A percentile compares a stretch with the other conserved stretches of the same genome.
Conservation (phyloP, 352 stramenopile species). For the Pythium oligandrum region DNA sequence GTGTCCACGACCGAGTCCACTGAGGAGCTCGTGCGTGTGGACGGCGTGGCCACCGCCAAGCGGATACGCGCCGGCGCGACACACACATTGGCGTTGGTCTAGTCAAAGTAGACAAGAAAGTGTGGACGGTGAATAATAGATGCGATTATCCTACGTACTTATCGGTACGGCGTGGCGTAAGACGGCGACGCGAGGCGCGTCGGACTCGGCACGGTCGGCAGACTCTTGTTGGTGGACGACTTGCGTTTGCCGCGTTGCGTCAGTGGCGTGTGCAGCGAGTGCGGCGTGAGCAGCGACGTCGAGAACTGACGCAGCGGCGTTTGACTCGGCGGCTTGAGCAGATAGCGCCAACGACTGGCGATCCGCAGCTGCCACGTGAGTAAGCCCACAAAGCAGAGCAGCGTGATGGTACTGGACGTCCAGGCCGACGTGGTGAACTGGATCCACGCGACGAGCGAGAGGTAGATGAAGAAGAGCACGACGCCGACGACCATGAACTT, state of each 20-base stretch:
- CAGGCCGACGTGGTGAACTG: slow-evolving; percentile 50
- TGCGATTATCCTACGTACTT: too few species aligned
- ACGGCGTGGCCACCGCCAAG: not conserved
- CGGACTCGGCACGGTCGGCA: slow-evolving; percentile 1
- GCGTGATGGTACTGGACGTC: slow-evolving; percentile 36
- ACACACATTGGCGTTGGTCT: slow-evolving; percentile 12
- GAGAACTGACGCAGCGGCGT: slow-evolving; percentile 4
- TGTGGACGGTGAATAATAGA: not conserved
- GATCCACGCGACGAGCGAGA: slow-evolving; percentile 58
- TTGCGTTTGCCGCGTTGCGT: slow-evolving; percentile 4
- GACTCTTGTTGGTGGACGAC: not conserved
- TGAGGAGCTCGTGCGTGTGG: not conserved
- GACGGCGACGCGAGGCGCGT: slow-evolving; percentile 1
- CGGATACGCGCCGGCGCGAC: slow-evolving; percentile 9
- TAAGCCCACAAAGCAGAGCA: slow-evolving; percentile 41
- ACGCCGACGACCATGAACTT: slow-evolving; percentile 66
- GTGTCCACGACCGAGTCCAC: not conserved
- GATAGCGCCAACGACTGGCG: slow-evolving; percentile 71
- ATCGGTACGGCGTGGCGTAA: slow-evolving; percentile 1
- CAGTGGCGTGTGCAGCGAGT: not conserved
- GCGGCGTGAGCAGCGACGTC: slow-evolving; percentile 4
- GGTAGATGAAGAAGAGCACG: slow-evolving; percentile 67
- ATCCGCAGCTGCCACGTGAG: slow-evolving; percentile 66
- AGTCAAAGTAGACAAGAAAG: not conserved
- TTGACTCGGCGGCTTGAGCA: slow-evolving; percentile 41